Base-by-base conservation (phyloP, 1,284 basidiomycete species). In the Cryptococcus wingfieldii region DNA sequence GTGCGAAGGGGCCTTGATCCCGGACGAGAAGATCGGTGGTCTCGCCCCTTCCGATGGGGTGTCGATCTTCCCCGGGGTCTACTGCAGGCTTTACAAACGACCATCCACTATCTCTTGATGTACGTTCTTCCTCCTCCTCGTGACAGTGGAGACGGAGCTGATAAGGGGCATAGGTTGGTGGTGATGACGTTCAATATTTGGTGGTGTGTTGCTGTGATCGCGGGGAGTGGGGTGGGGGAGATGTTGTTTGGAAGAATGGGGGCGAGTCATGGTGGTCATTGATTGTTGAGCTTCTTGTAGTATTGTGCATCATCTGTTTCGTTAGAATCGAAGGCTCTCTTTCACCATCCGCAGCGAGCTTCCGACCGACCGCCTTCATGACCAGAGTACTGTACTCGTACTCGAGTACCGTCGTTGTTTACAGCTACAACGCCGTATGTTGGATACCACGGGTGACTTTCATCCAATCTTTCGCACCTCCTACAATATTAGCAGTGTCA, bases 101-200 rank as follows among this genome's bases (percentile, higher is more conserved):
- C 60, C 9, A 51, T 75, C 12, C 70, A 72, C 52, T 74, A 70
- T 49, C 47, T 66, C 7, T 59, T 75, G 48, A 75, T 75, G 72
- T 69, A 43, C 56, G 68, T 62, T 10, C 2, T 42, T 19, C 13
- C 23, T 14, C 38, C 28, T 44, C 34, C 3, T 27, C 38, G 8
- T 28, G 25, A 45, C 43, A 23, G 42, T 16, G 31, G 19, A 23
- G 38, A n/a, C 38, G 38, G 25, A 37, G 25, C 27, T 50, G 41
- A 34, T 12, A 14, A 3, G 13, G 7, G 28, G 44, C 28, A 10
- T 50, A 71, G 69, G 69, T 60, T 74, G 54, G 63, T 67, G 6
- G 68, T 70, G 47, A 77, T 76, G 76, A 73, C 70, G 5, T 77
- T 74, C 66, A 70, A 76, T 50, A 55, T 74, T 6, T 77, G 71